Percentiles rank a stretch among this genome's conserved stretches.
phyloP scores from a whole-genome alignment of 257 asterid species.

The Solanum chiquidenum region DNA sequence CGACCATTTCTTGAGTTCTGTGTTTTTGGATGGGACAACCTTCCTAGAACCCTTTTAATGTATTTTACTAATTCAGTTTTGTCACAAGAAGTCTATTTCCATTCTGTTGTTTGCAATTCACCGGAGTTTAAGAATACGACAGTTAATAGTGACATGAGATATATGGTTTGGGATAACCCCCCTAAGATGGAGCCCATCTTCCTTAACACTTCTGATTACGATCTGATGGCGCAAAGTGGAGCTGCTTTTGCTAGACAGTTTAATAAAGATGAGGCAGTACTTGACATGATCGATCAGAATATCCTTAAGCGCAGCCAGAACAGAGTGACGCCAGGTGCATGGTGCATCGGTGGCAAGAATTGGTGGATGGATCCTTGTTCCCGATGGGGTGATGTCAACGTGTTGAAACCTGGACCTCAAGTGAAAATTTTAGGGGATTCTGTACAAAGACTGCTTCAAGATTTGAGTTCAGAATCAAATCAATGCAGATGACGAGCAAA shows the following conservation, averaged over 20 bases:
- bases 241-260: conserved; percentile 94
- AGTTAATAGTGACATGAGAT: conserved; percentile 77
- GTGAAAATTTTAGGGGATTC: conserved; percentile 40
- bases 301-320: conserved; percentile 63
- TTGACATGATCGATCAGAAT: conserved; percentile 65
- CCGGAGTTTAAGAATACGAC: conserved; percentile 71
- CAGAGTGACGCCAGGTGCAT: conserved; percentile 79
- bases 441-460: conserved; percentile 36
- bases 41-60: conserved; percentile 89
- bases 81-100: conserved; percentile 92
- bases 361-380: conserved; percentile 87
- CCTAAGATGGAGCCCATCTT: conserved; percentile 92
- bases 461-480: conserved; percentile 37
- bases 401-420: conserved; percentile 56
- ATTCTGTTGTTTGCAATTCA: conserved; percentile 76
- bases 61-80: conserved; percentile 55
- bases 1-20: conserved; percentile 86
- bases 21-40: conserved; percentile 90
- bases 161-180: conserved; percentile 88
- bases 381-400: conserved; percentile 77
- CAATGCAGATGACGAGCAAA: conserved; percentile 41
- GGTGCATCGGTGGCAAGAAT: conserved; percentile 66
- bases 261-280: conserved; percentile 39
- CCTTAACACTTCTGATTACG: conserved; percentile 52
- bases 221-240: conserved; percentile 60